These are phyloP conservation scores for Rhodotorula sp. DNA, from an alignment of 1,284 basidiomycete genomes.

Conservation along the genomic window DNA sequence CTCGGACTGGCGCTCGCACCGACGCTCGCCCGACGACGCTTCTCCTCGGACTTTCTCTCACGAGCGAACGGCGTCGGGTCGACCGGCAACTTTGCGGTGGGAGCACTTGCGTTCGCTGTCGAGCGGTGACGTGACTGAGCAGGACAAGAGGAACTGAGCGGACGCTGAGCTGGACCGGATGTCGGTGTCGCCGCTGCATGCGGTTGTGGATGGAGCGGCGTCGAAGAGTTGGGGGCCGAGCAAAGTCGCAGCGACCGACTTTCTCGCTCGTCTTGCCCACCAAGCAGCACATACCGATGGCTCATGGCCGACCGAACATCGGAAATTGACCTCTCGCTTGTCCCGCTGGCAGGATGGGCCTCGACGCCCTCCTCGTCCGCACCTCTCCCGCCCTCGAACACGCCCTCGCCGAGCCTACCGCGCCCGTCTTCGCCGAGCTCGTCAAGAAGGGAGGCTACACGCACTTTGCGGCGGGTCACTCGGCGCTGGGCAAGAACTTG, in stretches of 20 bases:
- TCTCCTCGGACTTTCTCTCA: too few species aligned
- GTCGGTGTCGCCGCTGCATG: neutral
- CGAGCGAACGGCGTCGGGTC: neutral
- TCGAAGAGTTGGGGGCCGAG: neutral
- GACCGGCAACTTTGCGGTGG: neutral
- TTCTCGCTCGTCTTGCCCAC: neutral
- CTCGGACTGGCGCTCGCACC: too few species aligned
- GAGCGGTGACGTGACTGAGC: too few species aligned
- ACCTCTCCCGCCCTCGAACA: slow-evolving; percentile 51
- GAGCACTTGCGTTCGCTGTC: too few species aligned
- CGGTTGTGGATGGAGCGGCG: neutral
- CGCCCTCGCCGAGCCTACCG: slow-evolving; percentile 53
- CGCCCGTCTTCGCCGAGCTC: slow-evolving; percentile 56
- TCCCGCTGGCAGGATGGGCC: slow-evolving; percentile 42
- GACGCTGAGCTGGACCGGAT: too few species aligned
- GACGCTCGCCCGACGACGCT: too few species aligned
- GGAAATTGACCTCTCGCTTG: neutral
- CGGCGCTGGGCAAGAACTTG: slow-evolving; percentile 68
- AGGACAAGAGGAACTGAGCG: too few species aligned
- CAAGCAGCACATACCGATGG: too few species aligned
- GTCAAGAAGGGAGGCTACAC: slow-evolving; percentile 60
- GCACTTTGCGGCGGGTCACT: slow-evolving; percentile 81
- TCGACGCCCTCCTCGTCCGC: slow-evolving; percentile 53
- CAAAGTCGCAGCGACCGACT: neutral
- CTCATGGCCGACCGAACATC: too few species aligned